phyloP scores from a whole-genome alignment of 2,329 filamentous ascomycete species.

The Phialemonium atrogriseum region DNA sequence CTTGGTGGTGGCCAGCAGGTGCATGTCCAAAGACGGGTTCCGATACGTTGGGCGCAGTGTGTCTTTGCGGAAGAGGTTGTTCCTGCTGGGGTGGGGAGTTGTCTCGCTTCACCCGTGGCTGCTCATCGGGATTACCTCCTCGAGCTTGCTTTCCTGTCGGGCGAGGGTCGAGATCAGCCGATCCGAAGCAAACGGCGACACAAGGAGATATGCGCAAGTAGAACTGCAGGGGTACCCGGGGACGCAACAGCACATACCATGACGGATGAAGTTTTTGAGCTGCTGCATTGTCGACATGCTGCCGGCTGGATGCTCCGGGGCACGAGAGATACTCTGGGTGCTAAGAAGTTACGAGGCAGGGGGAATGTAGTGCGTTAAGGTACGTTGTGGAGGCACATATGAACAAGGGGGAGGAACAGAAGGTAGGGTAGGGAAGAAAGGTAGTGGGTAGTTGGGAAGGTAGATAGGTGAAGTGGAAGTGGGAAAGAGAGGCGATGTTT shows the following conservation, averaged over 20 bases:
- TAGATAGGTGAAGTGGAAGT: background rate
- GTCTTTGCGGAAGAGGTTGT: conserved; percentile 43
- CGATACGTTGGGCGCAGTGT: conserved; percentile 34
- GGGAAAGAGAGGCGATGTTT: background rate
- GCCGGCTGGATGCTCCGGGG: too few relatives aligned
- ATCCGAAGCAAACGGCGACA: background rate
- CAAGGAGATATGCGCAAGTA: conserved; percentile 1
- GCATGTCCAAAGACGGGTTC: conserved; percentile 32
- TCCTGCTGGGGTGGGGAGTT: conserved; percentile 39
- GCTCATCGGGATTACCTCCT: conserved; percentile 46
- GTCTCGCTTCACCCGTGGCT: conserved; percentile 42
- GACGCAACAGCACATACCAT: conserved; percentile 45
- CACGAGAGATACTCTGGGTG: too few relatives aligned
- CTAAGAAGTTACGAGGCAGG: background rate
- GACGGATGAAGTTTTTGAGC: conserved; percentile 95
- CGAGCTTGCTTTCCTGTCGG: conserved; percentile 77
- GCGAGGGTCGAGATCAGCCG: conserved; percentile 22
- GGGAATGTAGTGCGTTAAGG: background rate
- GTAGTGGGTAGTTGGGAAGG: background rate
- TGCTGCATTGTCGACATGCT: conserved; percentile 76
- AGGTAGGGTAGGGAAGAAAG: too few relatives aligned
- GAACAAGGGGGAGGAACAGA: too few relatives aligned
- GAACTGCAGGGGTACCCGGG: background rate
- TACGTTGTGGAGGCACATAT: too few relatives aligned
- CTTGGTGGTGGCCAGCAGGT: conserved; percentile 39